Percentiles rank a stretch among this genome's conserved stretches.
phyloP scores from a whole-genome alignment of 23 red algal genomes.

The Gracilaria domingensis region DNA sequence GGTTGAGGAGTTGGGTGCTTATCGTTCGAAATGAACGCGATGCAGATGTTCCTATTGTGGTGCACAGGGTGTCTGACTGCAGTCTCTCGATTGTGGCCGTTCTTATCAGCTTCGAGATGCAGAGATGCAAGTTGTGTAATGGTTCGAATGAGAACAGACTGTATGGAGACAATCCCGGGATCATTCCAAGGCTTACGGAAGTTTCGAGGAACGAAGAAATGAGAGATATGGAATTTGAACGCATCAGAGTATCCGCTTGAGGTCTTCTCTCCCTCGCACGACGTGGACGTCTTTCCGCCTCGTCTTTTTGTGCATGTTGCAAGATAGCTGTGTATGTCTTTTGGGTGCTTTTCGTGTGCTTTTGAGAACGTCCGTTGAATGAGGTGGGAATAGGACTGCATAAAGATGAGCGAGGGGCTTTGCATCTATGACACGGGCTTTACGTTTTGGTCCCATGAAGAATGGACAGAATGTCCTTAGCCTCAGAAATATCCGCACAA shows the following conservation, averaged over 20 bases:
- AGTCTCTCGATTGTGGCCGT: slow-evolving; percentile 4
- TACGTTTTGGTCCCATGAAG: not conserved
- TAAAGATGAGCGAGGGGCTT: not conserved
- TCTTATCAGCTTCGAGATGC: slow-evolving; percentile 23
- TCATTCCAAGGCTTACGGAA: not conserved
- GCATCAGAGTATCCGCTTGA: not conserved
- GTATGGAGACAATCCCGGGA: not conserved
- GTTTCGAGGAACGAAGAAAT: not conserved
- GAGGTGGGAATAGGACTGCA: not conserved
- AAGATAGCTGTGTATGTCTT: not conserved
- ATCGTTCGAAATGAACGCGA: not conserved
- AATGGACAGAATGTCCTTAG: not conserved
- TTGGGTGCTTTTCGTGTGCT: not conserved
- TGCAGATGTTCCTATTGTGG: not conserved
- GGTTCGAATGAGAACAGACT: slow-evolving; percentile 34
- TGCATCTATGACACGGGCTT: not conserved
- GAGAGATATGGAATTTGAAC: not conserved
- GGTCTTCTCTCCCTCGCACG: not conserved
- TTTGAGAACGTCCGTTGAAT: not conserved
- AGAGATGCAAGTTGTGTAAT: slow-evolving; percentile 25
- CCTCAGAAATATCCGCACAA: not conserved
- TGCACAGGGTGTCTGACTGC: not conserved
- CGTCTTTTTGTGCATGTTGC: not conserved
- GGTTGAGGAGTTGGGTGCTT: not conserved
- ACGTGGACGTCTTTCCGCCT: not conserved